Base-by-base conservation (phyloP, 2,329 filamentous ascomycete genomes). In the Hypoxylon sp. region DNA sequence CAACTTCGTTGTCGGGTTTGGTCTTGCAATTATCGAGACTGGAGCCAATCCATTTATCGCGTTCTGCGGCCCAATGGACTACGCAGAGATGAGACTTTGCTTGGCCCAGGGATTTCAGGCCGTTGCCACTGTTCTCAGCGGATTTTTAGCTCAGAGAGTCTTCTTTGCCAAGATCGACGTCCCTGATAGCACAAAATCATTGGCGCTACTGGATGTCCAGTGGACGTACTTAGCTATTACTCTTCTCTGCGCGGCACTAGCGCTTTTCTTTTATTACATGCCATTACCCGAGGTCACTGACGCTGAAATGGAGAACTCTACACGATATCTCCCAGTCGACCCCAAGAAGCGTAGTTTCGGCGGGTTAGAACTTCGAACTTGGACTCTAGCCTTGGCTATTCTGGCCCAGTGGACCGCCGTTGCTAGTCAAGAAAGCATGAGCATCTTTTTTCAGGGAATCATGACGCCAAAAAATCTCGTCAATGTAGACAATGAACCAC, bases 171-270 rank as follows among this genome's bases (percentile, higher is more conserved):
- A 85, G 11, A 85, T 92, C 8, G 82, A 85, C 35, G 76, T 73
- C 14, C 71, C 70, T 10, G 64, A 68, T 19, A 72, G 55, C 13
- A 75, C 73, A 35, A 77, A 71, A n/a, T 76, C 83, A 1, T 79
- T 83, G 31, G 87, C 86, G 1, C 84, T 96, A 2, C 86, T 92
- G 68, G 89, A 91, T 67, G 91, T 95, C 1, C 93, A 96, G 79
- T 97, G 91, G 91, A 92, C 92, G 0, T 96, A 96, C 73, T 86
- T 96, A n/a, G 91, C 90, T 61, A 91, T 95, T 67, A 93, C 92
- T 0, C 83, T 91, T 24, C 90, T 94, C 62, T 92, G 91, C 64
- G 92, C 91, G 57, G 82, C 87, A 2, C 84, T 97, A 2, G 92
- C 89, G 0, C 81, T 91, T 3, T 88, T 91, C 75, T 90, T 91